Evolutionary conservation across 2,329 filamentous ascomycete species (phyloP), one percentile per base, ranked within the genome.

Genomic region (Aspergillus ibericus): DNA sequence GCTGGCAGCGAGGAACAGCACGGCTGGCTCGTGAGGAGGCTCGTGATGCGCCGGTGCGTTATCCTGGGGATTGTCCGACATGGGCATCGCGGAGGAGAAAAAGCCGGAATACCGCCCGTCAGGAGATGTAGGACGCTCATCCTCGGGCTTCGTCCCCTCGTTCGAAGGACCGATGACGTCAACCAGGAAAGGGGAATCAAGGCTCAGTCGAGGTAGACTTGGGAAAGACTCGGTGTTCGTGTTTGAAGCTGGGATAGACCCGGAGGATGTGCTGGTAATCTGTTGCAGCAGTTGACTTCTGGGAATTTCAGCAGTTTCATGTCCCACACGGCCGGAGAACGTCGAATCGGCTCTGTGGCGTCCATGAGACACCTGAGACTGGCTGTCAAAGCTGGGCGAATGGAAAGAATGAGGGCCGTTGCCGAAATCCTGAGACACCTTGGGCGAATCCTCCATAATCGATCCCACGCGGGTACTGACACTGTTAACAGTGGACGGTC

Each of bases 1-100:
- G 67, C 91, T 96, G 18, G 93, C 95, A 13, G 93, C 95, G 16
- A 97, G 82, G 82, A 96, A 99, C 47, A 98, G 80, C 7, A 96
- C 86, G 57, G 88, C 89, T 53, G 80, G 80, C 47, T 73, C 81
- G 38, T 71, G 66, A 10, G 68, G 64, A 10, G 70, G 56, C 18
- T 64, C 63, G 75, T 77, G 64, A 75, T 82, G 56, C 81, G 81
- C 44, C 83, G 63, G 35, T 10, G 59, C 48, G 40, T 56, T 58
- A n/a, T 72, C 69, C 38, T 64, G 63, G 5, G 83, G 80, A 1
- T 81, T 82, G 66, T 96, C 91, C 1, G 88, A 84, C 78, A 93
- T 84, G 1, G 92, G 92, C 72, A 96, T 84, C 5, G 92, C 92
- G 0, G 92, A 96, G 60, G 91, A 91, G 78, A 96, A 96, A 20